phyloP scores from a whole-genome alignment of 108 stramenopile genomes.

The Cyclotella cryptica region DNA sequence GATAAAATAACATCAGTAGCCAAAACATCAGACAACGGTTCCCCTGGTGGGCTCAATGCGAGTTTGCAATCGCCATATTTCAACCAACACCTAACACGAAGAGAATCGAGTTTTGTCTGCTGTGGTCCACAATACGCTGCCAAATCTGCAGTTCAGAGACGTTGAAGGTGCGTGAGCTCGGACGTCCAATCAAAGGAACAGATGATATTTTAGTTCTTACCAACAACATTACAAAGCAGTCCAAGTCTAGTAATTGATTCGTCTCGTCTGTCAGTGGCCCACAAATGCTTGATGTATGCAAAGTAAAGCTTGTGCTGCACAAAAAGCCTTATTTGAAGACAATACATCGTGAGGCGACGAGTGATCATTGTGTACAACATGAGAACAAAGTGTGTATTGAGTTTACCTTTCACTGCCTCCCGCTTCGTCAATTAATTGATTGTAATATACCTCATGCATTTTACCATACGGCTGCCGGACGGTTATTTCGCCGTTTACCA shows the following conservation, averaged over 20 bases:
- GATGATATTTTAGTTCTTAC: conserved; percentile 22
- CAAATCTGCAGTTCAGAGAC: conserved; percentile 33
- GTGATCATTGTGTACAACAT: neutral
- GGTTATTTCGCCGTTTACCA: conserved; percentile 50
- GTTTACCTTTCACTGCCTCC: conserved; percentile 74
- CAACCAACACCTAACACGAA: conserved; percentile 85
- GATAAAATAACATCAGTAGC: conserved; percentile 79
- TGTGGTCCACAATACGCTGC: conserved; percentile 63
- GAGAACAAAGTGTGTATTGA: neutral
- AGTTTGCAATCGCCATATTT: conserved; percentile 91
- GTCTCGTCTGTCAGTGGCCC: conserved; percentile 77
- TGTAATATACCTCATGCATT: conserved; percentile 64
- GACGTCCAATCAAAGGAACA: neutral
- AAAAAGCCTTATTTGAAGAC: conserved; percentile 35
- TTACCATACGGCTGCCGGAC: conserved; percentile 60
- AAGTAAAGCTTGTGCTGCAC: conserved; percentile 90
- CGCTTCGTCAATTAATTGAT: conserved; percentile 64
- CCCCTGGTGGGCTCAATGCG: conserved; percentile 34
- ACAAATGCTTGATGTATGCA: conserved; percentile 92
- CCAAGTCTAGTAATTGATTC: conserved; percentile 77
- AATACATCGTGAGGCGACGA: neutral
- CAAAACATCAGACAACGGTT: conserved; percentile 43
- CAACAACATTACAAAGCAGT: conserved; percentile 72
- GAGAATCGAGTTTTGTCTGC: conserved; percentile 42
- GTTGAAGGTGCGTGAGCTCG: neutral